Evolutionary conservation across 2,329 filamentous ascomycete genomes (phyloP).

Genomic region (Lachnellula cervina): DNA sequence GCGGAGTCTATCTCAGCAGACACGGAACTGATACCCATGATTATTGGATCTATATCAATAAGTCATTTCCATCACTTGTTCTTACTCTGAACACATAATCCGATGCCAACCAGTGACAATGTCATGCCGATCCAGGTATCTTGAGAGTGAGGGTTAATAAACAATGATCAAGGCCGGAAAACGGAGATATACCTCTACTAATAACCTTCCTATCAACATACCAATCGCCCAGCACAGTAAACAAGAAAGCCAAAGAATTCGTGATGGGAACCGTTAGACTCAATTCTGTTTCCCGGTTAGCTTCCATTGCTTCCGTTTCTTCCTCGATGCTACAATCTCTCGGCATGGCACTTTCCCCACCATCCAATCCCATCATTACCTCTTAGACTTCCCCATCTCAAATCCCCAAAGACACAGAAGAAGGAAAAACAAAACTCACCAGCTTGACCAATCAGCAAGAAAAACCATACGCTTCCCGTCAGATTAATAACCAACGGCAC

Average conservation of each 20-base stretch:
- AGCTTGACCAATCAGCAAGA: constrained; percentile 85
- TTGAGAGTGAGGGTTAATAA: constrained; percentile 31
- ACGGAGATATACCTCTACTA: constrained; percentile 57
- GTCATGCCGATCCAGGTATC: constrained; percentile 82
- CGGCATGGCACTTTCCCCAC: background rate
- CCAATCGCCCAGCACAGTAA: constrained; percentile 93
- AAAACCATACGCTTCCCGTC: constrained; percentile 95
- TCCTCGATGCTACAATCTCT: constrained; percentile 2
- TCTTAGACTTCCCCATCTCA: background rate
- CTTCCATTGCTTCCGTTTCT: background rate
- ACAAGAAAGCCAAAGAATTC: constrained; percentile 91
- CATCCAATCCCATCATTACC: background rate
- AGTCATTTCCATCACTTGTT: constrained; percentile 10
- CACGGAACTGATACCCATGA: background rate
- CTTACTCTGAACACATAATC: constrained; percentile 72
- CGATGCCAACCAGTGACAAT: constrained; percentile 75
- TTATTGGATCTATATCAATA: background rate
- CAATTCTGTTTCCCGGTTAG: constrained; percentile 54
- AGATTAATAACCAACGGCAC: constrained; percentile 81
- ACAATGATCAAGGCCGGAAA: background rate
- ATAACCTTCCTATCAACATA: constrained; percentile 91
- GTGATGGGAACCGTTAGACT: constrained; percentile 93
- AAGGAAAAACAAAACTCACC: constrained; percentile 50
- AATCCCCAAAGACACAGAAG: constrained; percentile 3
- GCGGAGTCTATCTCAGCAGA: background rate